Base-by-base conservation (phyloP, 2,329 filamentous ascomycete species). In the Pseudofabraea citricarpa region DNA sequence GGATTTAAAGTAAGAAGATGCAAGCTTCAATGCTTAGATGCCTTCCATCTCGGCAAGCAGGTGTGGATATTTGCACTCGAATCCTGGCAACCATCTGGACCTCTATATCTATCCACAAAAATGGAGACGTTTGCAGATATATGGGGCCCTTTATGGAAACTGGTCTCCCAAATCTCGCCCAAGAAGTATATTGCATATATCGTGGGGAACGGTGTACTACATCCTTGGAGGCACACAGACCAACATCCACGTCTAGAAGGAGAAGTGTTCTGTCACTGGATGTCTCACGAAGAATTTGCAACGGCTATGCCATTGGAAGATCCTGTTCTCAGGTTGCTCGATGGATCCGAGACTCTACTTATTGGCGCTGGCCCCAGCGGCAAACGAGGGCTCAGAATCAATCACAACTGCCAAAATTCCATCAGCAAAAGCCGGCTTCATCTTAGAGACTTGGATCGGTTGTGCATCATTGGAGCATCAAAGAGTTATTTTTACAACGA, bases 231-330 rank as follows among this genome's bases (percentile, higher is more conserved):
- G 15, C 22, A 40, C 13, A 10, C 9, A 27, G 13, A 1, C 5
- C 27, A 4, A n/a, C 21, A 6, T 29, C 41, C 27, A 35, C 21
- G 23, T 9, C n/a, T 41, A 22, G 6, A 1, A 3, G 29, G n/a
- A 5, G 41, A 49, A 24, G 1, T 18, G 10, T 41, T 41, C 23
- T 47, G 48, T 21, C 48, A 50, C 22, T 50, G 45, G 48, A 43
- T 48, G 4, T 40, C 24, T 20, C 27, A 44, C 15, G 22, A 41
- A 24, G 44, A 42, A 32, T 31, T 33, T 7, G 46, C 46, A 40
- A 23, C 10, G 2, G 23, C 33, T 21, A 36, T 5, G 23, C 13
- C 15, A 8, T 10, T 33, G 7, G 9, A 10, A 24, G 12, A 39
- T 33, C 3, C 5, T 5, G 13, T 31, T 8, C 36, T 46, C 10